Evolutionary conservation across 2,329 filamentous ascomycete species (phyloP).

Genomic region (Boeremia lycopersici): DNA sequence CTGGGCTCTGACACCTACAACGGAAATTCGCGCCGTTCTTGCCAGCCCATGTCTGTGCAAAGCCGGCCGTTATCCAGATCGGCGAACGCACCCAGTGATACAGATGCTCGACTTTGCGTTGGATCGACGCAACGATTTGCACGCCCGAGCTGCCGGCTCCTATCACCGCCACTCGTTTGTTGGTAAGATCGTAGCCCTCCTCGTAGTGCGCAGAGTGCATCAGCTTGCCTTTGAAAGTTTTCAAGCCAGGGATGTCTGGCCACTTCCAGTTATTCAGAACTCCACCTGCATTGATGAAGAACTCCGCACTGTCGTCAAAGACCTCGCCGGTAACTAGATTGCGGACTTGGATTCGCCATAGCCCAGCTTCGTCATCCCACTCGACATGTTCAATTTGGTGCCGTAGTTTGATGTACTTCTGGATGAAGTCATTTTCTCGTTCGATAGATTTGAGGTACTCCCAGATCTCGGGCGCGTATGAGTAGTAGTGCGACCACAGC

Average conservation of each 20-base stretch:
- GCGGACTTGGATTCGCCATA: conserved; percentile 24
- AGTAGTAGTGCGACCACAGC: conserved; percentile 52
- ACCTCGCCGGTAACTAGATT: conserved; percentile 22
- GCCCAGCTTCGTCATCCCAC: conserved; percentile 23
- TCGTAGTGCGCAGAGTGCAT: conserved; percentile 54
- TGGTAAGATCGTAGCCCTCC: conserved; percentile 42
- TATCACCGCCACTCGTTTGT: conserved; percentile 52
- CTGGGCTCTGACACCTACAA: conserved; percentile 35
- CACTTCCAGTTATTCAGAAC: conserved; percentile 47
- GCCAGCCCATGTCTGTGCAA: conserved; percentile 55
- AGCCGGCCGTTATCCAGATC: conserved; percentile 57
- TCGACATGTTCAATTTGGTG: conserved; percentile 26
- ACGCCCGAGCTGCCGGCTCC: conserved; percentile 51
- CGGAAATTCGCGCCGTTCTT: conserved; percentile 56
- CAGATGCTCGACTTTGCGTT: conserved; percentile 45
- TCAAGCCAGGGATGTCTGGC: conserved; percentile 50
- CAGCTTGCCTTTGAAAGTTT: conserved; percentile 51
- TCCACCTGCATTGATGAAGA: conserved; percentile 32
- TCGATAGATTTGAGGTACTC: conserved; percentile 54
- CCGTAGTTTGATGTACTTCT: conserved; percentile 30
- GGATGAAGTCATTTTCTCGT: conserved; percentile 41
- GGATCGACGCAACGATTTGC: conserved; percentile 52
- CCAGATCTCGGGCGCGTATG: conserved; percentile 56
- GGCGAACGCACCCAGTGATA: conserved; percentile 53
- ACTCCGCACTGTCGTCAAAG: conserved; percentile 28